These are phyloP conservation scores for Colletotrichum sp. DNA, from an alignment of 2,329 filamentous ascomycete species.

Conservation along the genomic window DNA sequence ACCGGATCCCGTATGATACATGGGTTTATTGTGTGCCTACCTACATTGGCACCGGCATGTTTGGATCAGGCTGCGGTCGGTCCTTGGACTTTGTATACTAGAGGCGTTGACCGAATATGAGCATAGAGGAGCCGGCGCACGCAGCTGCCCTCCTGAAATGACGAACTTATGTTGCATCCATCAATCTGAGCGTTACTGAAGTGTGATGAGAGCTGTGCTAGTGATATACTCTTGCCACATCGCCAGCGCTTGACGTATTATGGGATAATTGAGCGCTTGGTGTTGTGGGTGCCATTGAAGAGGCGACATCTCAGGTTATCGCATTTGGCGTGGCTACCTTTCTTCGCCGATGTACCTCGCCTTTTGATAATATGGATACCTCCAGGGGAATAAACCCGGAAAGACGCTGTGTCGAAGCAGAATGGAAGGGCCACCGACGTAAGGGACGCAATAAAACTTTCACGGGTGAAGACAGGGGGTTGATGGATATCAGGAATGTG, in stretches of 20 bases:
- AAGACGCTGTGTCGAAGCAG: too few relatives aligned
- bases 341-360: background rate
- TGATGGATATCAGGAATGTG: background rate
- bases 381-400: background rate
- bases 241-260: background rate
- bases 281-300: background rate
- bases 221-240: background rate
- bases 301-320: background rate
- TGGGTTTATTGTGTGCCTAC: background rate
- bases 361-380: background rate
- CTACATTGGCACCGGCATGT: background rate
- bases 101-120: background rate
- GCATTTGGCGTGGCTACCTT: background rate
- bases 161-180: background rate
- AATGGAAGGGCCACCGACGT: background rate
- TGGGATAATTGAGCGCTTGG: background rate
- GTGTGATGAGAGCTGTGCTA: background rate
- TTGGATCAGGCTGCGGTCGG: background rate
- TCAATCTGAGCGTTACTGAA: background rate
- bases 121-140: background rate
- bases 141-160: background rate
- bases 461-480: background rate
- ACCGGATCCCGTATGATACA: conserved; percentile 2
- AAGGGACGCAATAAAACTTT: background rate
- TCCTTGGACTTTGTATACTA: conserved; percentile 5